Evolutionary conservation across 2,329 filamentous ascomycete genomes (phyloP).

Genomic region (Colletotrichum tropicale): DNA sequence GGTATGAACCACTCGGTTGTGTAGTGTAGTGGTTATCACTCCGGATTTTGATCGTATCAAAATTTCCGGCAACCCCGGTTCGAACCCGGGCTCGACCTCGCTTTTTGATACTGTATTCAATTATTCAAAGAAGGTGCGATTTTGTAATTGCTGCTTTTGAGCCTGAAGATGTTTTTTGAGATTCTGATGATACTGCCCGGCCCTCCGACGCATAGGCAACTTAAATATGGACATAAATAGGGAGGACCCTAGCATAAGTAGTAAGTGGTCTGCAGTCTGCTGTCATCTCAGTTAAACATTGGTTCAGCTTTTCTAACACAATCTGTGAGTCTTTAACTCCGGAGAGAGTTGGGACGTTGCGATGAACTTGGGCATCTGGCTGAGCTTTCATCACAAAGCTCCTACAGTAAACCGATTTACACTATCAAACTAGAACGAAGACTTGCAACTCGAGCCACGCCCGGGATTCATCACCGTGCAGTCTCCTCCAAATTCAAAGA

Average conservation of each 20-base stretch:
- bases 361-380: background rate
- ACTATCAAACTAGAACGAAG: background rate
- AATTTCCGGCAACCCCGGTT: slow-evolving; percentile 20
- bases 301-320: fast-evolving
- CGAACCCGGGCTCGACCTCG: slow-evolving; percentile 20
- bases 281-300: background rate
- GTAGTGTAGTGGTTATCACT: slow-evolving; percentile 22
- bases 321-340: background rate
- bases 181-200: fast-evolving
- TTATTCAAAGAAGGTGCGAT: fast-evolving
- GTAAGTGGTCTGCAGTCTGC: too few species aligned
- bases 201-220: background rate
- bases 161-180: fast-evolving
- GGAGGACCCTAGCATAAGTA: too few species aligned
- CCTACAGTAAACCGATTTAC: background rate
- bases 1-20: background rate
- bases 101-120: background rate
- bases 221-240: too few species aligned
- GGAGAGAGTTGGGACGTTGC: background rate
- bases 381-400: background rate
- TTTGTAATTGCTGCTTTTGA: background rate
- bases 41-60: slow-evolving; percentile 19
- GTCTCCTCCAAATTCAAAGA: background rate
- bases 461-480: background rate
- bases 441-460: background rate